Base-by-base conservation (phyloP, 768 basidiomycete species). In the Vishniacozyma victoriae region DNA sequence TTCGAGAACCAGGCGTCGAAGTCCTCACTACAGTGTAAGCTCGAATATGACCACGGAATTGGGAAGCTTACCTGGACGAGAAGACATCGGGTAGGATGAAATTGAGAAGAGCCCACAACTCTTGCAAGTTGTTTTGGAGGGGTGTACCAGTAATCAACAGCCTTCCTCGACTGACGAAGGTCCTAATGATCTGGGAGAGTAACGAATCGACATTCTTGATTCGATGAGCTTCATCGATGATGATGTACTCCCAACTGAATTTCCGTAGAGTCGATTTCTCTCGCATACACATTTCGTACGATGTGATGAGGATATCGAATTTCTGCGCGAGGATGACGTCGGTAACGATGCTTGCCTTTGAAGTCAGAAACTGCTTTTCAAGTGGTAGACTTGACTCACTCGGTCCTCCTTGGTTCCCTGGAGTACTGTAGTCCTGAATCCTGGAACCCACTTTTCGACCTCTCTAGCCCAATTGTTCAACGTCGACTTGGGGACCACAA, bases 181-280 rank as follows among this genome's bases (percentile, higher is more conserved):
- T 76, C 41, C 93, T 81, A 40, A 97, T 89, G 63, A 99, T 96
- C 73, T 95, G 89, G 14, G 84, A 84, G 14, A 99, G 79, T 62
- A 97, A 85, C 12, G 89, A 93, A 70, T 96, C 89, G 59, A 93
- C 91, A 69, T 97, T 97, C 76, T 97, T 97, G 79, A 99, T 99
- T 19, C 95, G 85, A 67, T 99, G 93, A 0, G 93, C 93, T 74
- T 99, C 93, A 74, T 99, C 93, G 64, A 99, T 97, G 57, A 86
- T 81, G 72, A 96, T 96, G 73, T 97, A 97, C 72, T 93, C 88
- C 76, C 96, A 97, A 0, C 85, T 85, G 71, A 96, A 88, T 71
- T 93, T 93, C 74, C 88, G 89, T 54, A 97, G 77, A 0, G 85
- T 79, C n/a, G 81, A 78, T 73, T 90, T 90, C 70, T 99, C 95